Percentiles rank a stretch among this genome's conserved stretches.
phyloP scores from a whole-genome alignment of 2,329 filamentous ascomycete species.

The Leptographium lundbergii region DNA sequence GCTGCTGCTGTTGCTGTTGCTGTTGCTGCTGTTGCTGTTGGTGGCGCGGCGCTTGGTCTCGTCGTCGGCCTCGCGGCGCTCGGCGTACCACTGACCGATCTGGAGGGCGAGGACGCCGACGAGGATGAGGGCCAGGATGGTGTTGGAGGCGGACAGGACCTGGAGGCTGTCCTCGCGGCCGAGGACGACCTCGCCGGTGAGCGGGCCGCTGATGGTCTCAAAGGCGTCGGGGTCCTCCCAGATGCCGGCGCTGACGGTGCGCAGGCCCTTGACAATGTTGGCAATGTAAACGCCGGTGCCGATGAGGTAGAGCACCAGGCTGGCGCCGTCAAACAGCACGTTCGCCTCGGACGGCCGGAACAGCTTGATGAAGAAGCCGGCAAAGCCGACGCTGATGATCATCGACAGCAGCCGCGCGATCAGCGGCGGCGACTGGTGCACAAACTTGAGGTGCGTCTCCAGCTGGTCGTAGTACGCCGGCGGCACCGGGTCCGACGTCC shows the following conservation, averaged over 20 bases:
- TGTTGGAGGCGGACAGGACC: conserved; percentile 88
- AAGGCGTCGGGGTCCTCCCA: conserved; percentile 33
- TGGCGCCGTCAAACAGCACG: conserved; percentile 83
- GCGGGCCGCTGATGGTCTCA: conserved; percentile 24
- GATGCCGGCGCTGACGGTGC: conserved; percentile 63
- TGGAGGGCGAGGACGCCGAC: conserved; percentile 86
- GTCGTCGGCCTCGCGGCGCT: conserved; percentile 81
- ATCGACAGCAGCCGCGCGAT: conserved; percentile 92
- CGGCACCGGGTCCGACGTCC: conserved; percentile 54
- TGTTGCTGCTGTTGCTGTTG: conserved; percentile 4
- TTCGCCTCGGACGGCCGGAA: conserved; percentile 91
- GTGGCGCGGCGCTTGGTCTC: conserved; percentile 12
- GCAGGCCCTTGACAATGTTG: conserved; percentile 91
- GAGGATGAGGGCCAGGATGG: conserved; percentile 82
- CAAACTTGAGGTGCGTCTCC: conserved; percentile 79
- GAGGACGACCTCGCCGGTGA: conserved; percentile 53
- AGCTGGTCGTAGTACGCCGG: conserved; percentile 68
- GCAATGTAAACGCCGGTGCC: conserved; percentile 87
- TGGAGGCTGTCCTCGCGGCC: conserved; percentile 80
- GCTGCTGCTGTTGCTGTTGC: conserved; percentile 4
- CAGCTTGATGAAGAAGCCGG: conserved; percentile 86
- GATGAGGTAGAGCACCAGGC: conserved; percentile 70
- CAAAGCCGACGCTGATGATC: conserved; percentile 73
- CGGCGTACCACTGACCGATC: conserved; percentile 96
- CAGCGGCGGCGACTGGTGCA: conserved; percentile 82